Conservation (phyloP, 495 filamentous ascomycete genomes). For the Pseudomonodictys pantanalensis region DNA sequence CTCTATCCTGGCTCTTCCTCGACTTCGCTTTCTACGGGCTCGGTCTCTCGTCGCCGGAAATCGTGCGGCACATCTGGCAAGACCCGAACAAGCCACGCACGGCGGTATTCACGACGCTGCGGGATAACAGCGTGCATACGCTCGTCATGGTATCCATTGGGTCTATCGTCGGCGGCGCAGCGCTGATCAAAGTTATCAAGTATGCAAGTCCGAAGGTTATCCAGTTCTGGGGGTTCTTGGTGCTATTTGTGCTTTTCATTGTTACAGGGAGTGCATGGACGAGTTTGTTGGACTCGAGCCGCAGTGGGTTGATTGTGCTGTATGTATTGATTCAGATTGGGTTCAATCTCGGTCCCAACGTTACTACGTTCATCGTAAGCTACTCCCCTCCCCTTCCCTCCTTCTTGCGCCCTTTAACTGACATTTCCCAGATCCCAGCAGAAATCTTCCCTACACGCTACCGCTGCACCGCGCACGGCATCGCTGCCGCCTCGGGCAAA, state of each 20-base stretch:
- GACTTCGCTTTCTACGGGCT: constrained; percentile 32
- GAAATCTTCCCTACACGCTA: constrained; percentile 32
- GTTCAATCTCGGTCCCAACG: constrained; percentile 31
- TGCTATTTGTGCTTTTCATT: constrained; percentile 25
- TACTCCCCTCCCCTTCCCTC: background rate
- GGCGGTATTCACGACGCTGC: constrained; percentile 8
- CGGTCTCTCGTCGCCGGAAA: constrained; percentile 23
- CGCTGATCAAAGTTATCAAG: constrained; percentile 30
- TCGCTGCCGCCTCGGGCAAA: constrained; percentile 27
- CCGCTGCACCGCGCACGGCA: constrained; percentile 27
- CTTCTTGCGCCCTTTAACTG: background rate
- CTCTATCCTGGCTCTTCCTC: constrained; percentile 24
- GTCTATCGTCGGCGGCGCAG: constrained; percentile 22
- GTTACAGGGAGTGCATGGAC: constrained; percentile 23
- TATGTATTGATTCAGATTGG: constrained; percentile 26
- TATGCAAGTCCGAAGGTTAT: constrained; percentile 23
- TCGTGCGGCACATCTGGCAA: constrained; percentile 28
- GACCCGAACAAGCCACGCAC: background rate
- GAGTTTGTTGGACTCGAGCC: constrained; percentile 13
- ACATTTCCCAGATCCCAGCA: constrained; percentile 20
- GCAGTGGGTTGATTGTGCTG: constrained; percentile 22
- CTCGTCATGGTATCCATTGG: constrained; percentile 29
- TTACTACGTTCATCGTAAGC: constrained; percentile 30
- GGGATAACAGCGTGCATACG: constrained; percentile 24
- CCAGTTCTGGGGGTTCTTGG: constrained; percentile 31